Percentiles rank a stretch among this genome's conserved stretches.
Evolutionary conservation across 1,139 yeast species (phyloP).

Genomic region (Suhomyces choctaworum): DNA sequence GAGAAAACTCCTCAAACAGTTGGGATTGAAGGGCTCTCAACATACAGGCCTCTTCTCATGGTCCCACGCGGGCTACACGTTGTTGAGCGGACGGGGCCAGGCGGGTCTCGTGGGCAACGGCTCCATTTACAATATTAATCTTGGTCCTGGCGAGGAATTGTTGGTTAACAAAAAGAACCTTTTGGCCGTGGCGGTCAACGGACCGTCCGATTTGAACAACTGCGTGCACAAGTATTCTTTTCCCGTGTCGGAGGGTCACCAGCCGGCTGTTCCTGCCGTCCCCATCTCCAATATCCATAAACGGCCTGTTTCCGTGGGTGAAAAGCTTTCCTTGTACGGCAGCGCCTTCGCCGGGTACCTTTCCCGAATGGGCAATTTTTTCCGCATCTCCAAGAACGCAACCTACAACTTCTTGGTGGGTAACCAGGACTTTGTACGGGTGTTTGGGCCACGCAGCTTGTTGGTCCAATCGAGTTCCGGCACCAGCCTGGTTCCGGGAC

Average conservation of each 20-base stretch:
- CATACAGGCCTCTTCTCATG: slow-evolving; percentile 40
- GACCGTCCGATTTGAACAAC: slow-evolving; percentile 46
- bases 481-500: not conserved
- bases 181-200: slow-evolving; percentile 54
- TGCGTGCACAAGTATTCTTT: slow-evolving; percentile 32
- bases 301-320: slow-evolving; percentile 10
- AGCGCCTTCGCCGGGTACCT: slow-evolving; percentile 6
- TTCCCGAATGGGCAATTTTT: slow-evolving; percentile 3
- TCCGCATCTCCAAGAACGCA: slow-evolving; percentile 3
- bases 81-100: slow-evolving; percentile 60
- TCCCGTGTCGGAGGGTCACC: slow-evolving; percentile 13
- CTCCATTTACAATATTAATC: slow-evolving; percentile 49
- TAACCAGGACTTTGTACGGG: slow-evolving; percentile 42
- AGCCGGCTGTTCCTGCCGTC: not conserved
- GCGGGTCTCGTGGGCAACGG: slow-evolving; percentile 60
- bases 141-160: slow-evolving; percentile 50
- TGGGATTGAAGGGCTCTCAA: slow-evolving; percentile 23
- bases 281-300: slow-evolving; percentile 10
- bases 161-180: slow-evolving; percentile 48
- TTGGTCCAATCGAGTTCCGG: slow-evolving; percentile 44
- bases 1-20: slow-evolving; percentile 29
- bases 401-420: slow-evolving; percentile 28
- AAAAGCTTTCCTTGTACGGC: slow-evolving; percentile 11
- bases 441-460: slow-evolving; percentile 58
- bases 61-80: slow-evolving; percentile 42